phyloP scores from a whole-genome alignment of 345 rosid genomes.

The Eucalyptus camaldulensis region DNA sequence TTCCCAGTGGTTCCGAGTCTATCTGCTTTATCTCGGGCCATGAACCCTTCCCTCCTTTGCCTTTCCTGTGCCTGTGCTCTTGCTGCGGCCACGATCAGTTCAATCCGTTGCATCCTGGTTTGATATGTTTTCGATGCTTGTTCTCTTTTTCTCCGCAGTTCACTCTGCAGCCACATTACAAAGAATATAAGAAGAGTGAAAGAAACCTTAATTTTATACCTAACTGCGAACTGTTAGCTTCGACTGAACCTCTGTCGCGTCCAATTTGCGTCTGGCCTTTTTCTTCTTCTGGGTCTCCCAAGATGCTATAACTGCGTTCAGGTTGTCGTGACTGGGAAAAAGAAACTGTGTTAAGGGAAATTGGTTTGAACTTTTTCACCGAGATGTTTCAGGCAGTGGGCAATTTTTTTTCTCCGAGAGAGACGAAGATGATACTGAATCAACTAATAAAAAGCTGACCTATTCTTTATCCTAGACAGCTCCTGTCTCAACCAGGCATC shows the following conservation, averaged over 20 bases:
- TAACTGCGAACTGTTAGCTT: not conserved
- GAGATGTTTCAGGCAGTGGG: not conserved
- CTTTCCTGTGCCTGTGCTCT: constrained; percentile 45
- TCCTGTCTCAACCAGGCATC: constrained; percentile 55
- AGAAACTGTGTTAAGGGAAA: not conserved
- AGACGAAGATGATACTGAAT: not conserved
- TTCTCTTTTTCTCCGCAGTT: constrained; percentile 14
- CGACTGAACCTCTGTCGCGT: constrained; percentile 45
- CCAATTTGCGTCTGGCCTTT: constrained; percentile 37
- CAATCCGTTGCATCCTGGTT: constrained; percentile 23
- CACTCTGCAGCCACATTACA: constrained; percentile 21
- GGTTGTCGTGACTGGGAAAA: constrained; percentile 35
- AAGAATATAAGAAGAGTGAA: not conserved
- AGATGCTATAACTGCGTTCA: constrained; percentile 18
- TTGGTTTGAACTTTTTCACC: not conserved
- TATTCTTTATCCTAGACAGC: constrained; percentile 28
- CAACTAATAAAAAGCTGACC: constrained; percentile 11
- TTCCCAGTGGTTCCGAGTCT: constrained; percentile 38
- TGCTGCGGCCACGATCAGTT: constrained; percentile 38
- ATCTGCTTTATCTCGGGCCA: constrained; percentile 58
- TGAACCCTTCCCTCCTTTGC: constrained; percentile 31
- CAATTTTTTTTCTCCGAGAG: not conserved
- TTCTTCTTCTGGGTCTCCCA: constrained; percentile 55
- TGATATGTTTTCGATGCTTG: constrained; percentile 27
- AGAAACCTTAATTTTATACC: not conserved